A percentile compares a stretch with the other conserved stretches of the same genome.
Evolutionary conservation across 2,329 filamentous ascomycete species (phyloP).

Genomic region (Orbilia oligospora): DNA sequence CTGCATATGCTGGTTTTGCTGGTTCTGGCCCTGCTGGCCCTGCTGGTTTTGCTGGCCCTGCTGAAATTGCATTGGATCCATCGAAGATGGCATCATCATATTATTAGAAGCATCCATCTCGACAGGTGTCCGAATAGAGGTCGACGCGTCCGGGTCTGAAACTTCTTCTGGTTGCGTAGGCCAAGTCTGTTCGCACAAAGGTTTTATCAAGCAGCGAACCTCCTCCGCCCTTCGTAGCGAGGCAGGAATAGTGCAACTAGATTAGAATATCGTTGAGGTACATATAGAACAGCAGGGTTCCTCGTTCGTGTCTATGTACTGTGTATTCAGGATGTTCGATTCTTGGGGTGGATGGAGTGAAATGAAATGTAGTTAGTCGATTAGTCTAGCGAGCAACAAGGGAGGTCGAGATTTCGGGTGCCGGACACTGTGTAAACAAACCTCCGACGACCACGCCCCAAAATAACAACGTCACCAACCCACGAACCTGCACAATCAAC

Average conservation of each 20-base stretch:
- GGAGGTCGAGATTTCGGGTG: conserved; percentile 12
- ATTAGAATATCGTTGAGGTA: background rate
- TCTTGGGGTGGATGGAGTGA: background rate
- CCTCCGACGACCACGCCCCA: conserved; percentile 3
- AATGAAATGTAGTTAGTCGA: conserved; percentile 1
- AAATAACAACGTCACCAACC: background rate
- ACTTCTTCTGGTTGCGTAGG: background rate
- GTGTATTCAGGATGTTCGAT: background rate
- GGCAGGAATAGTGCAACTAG: background rate
- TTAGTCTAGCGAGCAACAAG: background rate
- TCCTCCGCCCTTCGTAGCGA: background rate
- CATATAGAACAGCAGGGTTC: background rate
- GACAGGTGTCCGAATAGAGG: background rate
- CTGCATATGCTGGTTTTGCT: conserved; percentile 46
- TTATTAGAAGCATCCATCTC: conserved; percentile 63
- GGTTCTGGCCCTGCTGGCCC: conserved; percentile 26
- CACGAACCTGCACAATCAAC: background rate
- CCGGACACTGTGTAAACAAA: conserved; percentile 12
- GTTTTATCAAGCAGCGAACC: background rate
- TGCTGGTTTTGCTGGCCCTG: conserved; percentile 53
- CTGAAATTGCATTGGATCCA: conserved; percentile 70
- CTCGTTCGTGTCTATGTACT: background rate
- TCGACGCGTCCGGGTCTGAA: conserved; percentile 33
- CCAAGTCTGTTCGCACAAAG: background rate
- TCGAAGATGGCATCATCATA: conserved; percentile 74